These are phyloP conservation scores for Pseudogymnoascus sp. DNA, from an alignment of 2,329 filamentous ascomycete genomes.

Conservation along the genomic window DNA sequence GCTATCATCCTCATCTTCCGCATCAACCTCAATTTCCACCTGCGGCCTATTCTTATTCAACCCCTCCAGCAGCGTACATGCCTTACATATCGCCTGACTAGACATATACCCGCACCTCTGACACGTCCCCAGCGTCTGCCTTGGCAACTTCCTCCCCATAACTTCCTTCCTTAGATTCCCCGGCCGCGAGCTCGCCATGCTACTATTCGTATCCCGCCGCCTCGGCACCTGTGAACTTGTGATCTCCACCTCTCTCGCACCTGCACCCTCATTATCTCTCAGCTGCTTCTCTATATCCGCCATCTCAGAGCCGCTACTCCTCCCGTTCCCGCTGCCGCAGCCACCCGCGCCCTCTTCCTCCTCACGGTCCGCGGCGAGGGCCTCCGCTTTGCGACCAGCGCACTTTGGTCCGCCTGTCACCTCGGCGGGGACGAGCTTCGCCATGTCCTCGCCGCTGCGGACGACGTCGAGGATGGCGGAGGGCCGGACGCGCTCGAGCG, in stretches of 20 bases:
- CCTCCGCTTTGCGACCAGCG: slow-evolving; percentile 35
- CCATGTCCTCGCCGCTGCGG: slow-evolving; percentile 93
- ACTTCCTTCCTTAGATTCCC: slow-evolving; percentile 21
- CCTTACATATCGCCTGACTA: slow-evolving; percentile 89
- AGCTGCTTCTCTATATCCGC: slow-evolving; percentile 71
- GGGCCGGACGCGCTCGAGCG: slow-evolving; percentile 83
- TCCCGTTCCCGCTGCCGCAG: slow-evolving; percentile 65
- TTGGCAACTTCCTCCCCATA: slow-evolving; percentile 35
- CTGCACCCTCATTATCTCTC: slow-evolving; percentile 54
- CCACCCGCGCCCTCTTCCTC: slow-evolving; percentile 58
- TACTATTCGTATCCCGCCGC: slow-evolving; percentile 17
- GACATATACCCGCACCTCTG: slow-evolving; percentile 90
- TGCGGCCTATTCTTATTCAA: slow-evolving; percentile 72
- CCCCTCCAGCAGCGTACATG: slow-evolving; percentile 81
- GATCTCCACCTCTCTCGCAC: slow-evolving; percentile 60
- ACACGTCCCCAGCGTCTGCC: slow-evolving; percentile 75
- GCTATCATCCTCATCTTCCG: slow-evolving; percentile 43
- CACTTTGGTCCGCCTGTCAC: slow-evolving; percentile 41
- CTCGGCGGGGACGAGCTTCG: slow-evolving; percentile 65
- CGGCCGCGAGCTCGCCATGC: slow-evolving; percentile 18
- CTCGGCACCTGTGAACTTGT: slow-evolving; percentile 27
- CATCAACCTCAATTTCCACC: slow-evolving; percentile 29
- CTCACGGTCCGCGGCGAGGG: slow-evolving; percentile 27
- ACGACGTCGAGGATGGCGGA: slow-evolving; percentile 95
- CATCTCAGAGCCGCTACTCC: slow-evolving; percentile 68